These are phyloP conservation scores for Platismatia glauca DNA, from an alignment of 495 filamentous ascomycete species.

Conservation along the genomic window DNA sequence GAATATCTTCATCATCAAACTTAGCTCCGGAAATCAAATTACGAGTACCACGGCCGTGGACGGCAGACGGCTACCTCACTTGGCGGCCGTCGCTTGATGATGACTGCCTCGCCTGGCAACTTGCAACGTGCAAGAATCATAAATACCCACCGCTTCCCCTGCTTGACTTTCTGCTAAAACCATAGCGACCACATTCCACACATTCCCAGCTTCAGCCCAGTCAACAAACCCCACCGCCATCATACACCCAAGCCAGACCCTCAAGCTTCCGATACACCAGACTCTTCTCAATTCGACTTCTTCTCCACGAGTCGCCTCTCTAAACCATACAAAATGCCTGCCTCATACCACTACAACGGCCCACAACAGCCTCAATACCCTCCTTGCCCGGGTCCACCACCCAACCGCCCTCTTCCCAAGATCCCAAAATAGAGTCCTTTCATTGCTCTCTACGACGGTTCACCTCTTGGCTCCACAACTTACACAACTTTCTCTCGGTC, in stretches of 20 bases:
- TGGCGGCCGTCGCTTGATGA: conserved; percentile 13
- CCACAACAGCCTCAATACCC: conserved; percentile 20
- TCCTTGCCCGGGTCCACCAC: conserved; percentile 25
- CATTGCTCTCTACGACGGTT: background rate
- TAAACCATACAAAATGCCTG: conserved; percentile 20
- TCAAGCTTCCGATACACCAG: background rate
- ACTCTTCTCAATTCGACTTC: conserved; percentile 64
- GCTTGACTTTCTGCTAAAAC: background rate
- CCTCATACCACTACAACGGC: conserved; percentile 13
- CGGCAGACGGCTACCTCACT: conserved; percentile 14
- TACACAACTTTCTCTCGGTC: background rate
- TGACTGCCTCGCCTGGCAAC: no score
- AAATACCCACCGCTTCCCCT: conserved; percentile 16
- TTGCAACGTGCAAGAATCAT: conserved; percentile 16
- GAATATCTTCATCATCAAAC: conserved; percentile 19
- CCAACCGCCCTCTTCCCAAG: conserved; percentile 25
- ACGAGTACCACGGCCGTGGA: conserved; percentile 15
- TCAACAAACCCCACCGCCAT: background rate
- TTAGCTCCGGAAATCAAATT: conserved; percentile 11
- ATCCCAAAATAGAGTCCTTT: conserved; percentile 18
- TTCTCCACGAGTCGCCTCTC: conserved; percentile 45
- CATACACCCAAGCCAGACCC: background rate
- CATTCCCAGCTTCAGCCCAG: conserved; percentile 45
- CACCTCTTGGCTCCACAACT: background rate
- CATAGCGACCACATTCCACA: conserved; percentile 44